Evolutionary conservation across 2,329 filamentous ascomycete species (phyloP).

Genomic region (Cladobotryum protrusum): DNA sequence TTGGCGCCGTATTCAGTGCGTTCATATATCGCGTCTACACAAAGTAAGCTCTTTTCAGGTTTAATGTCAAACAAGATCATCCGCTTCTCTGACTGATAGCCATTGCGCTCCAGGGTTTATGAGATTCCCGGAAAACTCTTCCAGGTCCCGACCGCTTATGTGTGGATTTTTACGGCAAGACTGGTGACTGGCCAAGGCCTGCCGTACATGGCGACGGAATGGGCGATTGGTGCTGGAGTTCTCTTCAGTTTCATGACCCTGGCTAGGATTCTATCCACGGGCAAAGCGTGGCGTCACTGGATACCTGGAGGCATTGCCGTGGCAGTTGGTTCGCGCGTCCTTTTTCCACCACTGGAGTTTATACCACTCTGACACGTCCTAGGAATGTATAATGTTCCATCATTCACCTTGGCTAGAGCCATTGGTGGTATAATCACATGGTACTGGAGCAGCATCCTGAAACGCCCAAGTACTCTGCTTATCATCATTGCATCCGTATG

Average conservation of each 20-base stretch:
- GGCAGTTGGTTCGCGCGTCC: constrained; percentile 61
- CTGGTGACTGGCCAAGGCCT: constrained; percentile 87
- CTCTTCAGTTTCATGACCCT: constrained; percentile 71
- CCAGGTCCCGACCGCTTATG: constrained; percentile 88
- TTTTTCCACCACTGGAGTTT: too few relatives aligned
- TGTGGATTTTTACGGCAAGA: constrained; percentile 95
- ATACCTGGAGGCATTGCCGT: constrained; percentile 96
- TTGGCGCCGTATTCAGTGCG: constrained; percentile 80
- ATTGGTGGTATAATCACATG: constrained; percentile 69
- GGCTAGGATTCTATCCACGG: constrained; percentile 54
- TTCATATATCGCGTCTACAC: constrained; percentile 87
- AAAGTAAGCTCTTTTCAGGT: constrained; percentile 28
- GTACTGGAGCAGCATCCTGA: constrained; percentile 62
- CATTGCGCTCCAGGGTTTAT: constrained; percentile 57
- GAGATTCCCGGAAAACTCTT: constrained; percentile 83
- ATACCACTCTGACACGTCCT: background rate
- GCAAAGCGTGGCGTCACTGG: constrained; percentile 62
- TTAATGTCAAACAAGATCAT: background rate
- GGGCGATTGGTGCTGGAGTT: constrained; percentile 65
- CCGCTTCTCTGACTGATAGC: background rate
- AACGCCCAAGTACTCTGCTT: constrained; percentile 62
- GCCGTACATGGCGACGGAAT: constrained; percentile 75
- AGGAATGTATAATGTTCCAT: constrained; percentile 97
- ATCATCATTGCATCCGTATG: constrained; percentile 75
- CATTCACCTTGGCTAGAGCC: constrained; percentile 84